Base-by-base conservation (phyloP, 169 alveolate genomes). In the Plasmodium vivax region DNA sequence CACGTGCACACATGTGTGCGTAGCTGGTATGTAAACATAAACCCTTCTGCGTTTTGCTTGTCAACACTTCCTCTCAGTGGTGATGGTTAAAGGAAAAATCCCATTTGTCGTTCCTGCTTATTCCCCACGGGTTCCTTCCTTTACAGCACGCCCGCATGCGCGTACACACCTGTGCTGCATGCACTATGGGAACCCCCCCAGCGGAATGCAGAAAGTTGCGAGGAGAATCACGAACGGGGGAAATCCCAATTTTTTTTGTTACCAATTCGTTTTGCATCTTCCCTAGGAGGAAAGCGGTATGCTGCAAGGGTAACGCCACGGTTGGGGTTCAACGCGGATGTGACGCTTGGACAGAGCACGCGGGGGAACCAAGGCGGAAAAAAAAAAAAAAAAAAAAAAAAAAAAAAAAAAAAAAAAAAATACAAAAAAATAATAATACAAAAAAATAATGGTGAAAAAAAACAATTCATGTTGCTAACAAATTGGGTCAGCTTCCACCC, bases 341-440 rank as follows among this genome's bases (percentile, higher is more conserved):
- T 30, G 54, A 38, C 16, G 23, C 43, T 23, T 19, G 27, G 84
- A 27, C 19, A 77, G 51, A 19, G 54, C 84, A 34, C 38, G 68
- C 71, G 51, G 30, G 27, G 16, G 23, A 19, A 77, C 3, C 34
- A 77, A 12, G 19, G 51, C 51, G 19, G 8, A 12, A 32, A 34
- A 77, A 77, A 77, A 77, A 77, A 77, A 77, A 77, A 77, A 77
- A 77, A 77, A 77, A 77, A 77, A 77, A 77, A 77, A 34, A 77
- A 77, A 34, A 77, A 77, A 34, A 77, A 34, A 0, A 75, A 32
- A 3, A 77, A 82, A 12, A 19, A 19, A 12, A 77, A 34, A 77
- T 19, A 77, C n/a, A n/a, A n/a, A 75, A 75, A 75, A 23, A 75
- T 32, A 23, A 32, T 30, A 75, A 75, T 2, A 75, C 27, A 75